phyloP scores from a whole-genome alignment of 2,329 filamentous ascomycete genomes.

The Clarireedia paspali region DNA sequence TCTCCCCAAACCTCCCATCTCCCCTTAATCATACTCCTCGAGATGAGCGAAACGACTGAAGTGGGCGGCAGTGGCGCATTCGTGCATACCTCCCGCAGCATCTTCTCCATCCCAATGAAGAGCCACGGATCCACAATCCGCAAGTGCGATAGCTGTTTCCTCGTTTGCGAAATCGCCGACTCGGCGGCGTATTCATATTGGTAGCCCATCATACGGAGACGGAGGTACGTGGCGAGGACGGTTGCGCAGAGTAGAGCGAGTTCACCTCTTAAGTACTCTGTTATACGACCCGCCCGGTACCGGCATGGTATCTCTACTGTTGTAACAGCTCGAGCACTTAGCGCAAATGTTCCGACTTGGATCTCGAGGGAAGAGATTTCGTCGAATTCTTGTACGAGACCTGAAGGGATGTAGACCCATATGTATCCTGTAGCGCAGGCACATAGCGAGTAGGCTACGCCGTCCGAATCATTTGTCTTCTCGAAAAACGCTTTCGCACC shows the following conservation, averaged over 20 bases:
- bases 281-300: constrained; percentile 9
- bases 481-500: constrained; percentile 22
- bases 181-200: constrained; percentile 26
- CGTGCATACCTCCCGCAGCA: constrained; percentile 20
- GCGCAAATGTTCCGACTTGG: constrained; percentile 24
- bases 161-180: constrained; percentile 16
- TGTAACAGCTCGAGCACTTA: constrained; percentile 20
- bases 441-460: constrained; percentile 20
- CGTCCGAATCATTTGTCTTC: constrained; percentile 20
- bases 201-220: constrained; percentile 20
- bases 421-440: constrained; percentile 26
- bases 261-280: constrained; percentile 11
- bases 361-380: constrained; percentile 17
- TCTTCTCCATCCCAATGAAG: constrained; percentile 13
- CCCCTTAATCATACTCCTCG: constrained; percentile 22
- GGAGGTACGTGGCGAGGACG: constrained; percentile 22
- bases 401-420: constrained; percentile 16
- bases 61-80: constrained; percentile 24
- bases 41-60: constrained; percentile 23
- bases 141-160: constrained; percentile 9
- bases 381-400: neutral
- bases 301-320: constrained; percentile 20
- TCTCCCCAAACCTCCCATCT: constrained; percentile 22
- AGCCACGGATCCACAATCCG: constrained; percentile 11
- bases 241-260: constrained; percentile 20